Percentiles rank a stretch among this genome's conserved stretches.
phyloP scores from a whole-genome alignment of 2,329 filamentous ascomycete genomes.

The Neonectria sp. region DNA sequence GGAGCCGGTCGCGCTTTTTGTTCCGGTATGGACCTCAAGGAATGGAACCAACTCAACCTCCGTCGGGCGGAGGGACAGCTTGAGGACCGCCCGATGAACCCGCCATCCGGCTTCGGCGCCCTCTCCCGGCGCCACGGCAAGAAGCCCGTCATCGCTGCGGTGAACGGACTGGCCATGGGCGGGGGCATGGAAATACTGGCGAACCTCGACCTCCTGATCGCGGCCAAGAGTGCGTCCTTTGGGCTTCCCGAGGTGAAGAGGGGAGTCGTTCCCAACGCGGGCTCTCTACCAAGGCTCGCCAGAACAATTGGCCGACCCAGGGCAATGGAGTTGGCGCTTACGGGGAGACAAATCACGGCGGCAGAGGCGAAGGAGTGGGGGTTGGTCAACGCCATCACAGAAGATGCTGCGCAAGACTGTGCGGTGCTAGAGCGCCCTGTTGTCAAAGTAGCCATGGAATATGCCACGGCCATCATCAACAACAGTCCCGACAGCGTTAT shows the following conservation, averaged over 20 bases:
- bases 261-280: conserved; percentile 80
- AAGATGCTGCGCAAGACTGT: conserved; percentile 45
- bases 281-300: conserved; percentile 77
- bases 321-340: conserved; percentile 77
- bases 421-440: conserved; percentile 56
- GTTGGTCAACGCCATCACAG: conserved; percentile 75
- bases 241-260: conserved; percentile 79
- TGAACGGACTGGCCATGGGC: conserved; percentile 82
- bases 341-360: conserved; percentile 71
- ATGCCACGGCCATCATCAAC: conserved; percentile 72
- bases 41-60: conserved; percentile 46
- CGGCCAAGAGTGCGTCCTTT: conserved; percentile 71
- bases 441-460: conserved; percentile 68
- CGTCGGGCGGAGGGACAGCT: conserved; percentile 39
- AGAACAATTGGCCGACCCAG: conserved; percentile 77
- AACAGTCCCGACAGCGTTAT: conserved; percentile 82
- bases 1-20: conserved; percentile 77
- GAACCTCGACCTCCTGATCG: conserved; percentile 81
- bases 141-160: conserved; percentile 83
- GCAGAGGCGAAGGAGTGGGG: conserved; percentile 74
- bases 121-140: conserved; percentile 76
- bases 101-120: conserved; percentile 71
- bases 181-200: conserved; percentile 84
- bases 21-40: conserved; percentile 76
- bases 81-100: conserved; percentile 46